Percentiles rank a stretch among this genome's conserved stretches.
Conservation (phyloP, 306 rosid genomes). For the Mucuna pruriens region DNA sequence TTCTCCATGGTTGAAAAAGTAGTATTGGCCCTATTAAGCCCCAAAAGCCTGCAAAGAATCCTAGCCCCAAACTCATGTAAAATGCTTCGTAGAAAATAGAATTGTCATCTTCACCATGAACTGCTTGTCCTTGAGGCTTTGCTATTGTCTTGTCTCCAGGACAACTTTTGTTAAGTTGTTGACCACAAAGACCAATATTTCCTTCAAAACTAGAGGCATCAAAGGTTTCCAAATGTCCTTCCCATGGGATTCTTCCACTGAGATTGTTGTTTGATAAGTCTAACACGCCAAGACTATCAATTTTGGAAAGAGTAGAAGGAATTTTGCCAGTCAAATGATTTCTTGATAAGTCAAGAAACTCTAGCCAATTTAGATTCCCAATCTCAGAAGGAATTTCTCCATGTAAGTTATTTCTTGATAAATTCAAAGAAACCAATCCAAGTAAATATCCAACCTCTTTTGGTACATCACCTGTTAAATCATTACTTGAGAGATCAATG, state of each 20-base stretch:
- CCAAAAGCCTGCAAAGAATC: constrained; percentile 31
- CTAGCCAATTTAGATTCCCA: constrained; percentile 14
- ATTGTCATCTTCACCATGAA: not conserved
- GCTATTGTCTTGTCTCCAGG: not conserved
- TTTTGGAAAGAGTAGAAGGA: constrained; percentile 4
- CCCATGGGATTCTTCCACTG: constrained; percentile 21
- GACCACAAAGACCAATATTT: constrained; percentile 32
- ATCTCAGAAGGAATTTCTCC: constrained; percentile 28
- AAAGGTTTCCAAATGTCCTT: constrained; percentile 18
- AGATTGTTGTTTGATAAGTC: constrained; percentile 29
- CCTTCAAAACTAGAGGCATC: constrained; percentile 31
- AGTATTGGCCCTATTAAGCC: not conserved
- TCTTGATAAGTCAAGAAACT: constrained; percentile 30
- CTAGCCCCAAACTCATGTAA: constrained; percentile 17
- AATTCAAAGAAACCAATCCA: constrained; percentile 24
- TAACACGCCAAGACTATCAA: not conserved
- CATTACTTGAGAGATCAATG: constrained; percentile 41
- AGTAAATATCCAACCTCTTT: not conserved
- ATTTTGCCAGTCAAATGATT: constrained; percentile 14
- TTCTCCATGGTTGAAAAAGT: too few relatives aligned
- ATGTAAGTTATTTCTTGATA: constrained; percentile 21
- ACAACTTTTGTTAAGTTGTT: constrained; percentile 9
- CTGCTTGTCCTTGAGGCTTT: not conserved
- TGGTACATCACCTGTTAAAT: constrained; percentile 11
- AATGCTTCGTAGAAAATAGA: constrained; percentile 19